These are phyloP conservation scores for Lenwebbia sp. DNA, from an alignment of 345 rosid species.

Conservation along the genomic window DNA sequence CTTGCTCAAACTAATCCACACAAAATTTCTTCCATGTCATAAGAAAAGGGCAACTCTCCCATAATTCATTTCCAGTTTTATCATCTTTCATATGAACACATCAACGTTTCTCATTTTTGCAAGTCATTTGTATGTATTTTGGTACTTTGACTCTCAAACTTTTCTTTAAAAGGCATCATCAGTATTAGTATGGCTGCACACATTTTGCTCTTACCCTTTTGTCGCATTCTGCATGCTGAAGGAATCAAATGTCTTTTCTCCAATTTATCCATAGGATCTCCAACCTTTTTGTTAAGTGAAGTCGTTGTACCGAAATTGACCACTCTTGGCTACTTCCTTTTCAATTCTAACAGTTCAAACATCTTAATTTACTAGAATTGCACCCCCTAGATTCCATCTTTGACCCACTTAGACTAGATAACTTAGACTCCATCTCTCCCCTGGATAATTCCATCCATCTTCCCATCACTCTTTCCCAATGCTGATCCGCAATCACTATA, in stretches of 20 bases:
- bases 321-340: neutral
- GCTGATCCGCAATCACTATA: neutral
- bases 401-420: neutral
- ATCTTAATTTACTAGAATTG: neutral
- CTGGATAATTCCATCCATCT: neutral
- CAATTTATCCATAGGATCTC: neutral
- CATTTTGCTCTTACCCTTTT: neutral
- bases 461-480: neutral
- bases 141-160: neutral
- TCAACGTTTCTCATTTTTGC: neutral
- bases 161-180: neutral
- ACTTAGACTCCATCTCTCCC: neutral
- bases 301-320: neutral
- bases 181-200: neutral
- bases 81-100: neutral
- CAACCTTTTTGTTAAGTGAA: neutral
- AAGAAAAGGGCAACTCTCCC: neutral
- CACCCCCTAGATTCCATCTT: neutral
- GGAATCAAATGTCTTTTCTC: neutral
- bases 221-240: neutral
- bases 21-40: neutral
- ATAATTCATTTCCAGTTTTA: neutral
- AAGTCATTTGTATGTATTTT: neutral
- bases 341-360: neutral
- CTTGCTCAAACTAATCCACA: neutral